Percentiles rank a stretch among this genome's conserved stretches.
These are phyloP conservation scores for Didymella pinodella DNA, from an alignment of 2,329 filamentous ascomycete species.

Conservation along the genomic window DNA sequence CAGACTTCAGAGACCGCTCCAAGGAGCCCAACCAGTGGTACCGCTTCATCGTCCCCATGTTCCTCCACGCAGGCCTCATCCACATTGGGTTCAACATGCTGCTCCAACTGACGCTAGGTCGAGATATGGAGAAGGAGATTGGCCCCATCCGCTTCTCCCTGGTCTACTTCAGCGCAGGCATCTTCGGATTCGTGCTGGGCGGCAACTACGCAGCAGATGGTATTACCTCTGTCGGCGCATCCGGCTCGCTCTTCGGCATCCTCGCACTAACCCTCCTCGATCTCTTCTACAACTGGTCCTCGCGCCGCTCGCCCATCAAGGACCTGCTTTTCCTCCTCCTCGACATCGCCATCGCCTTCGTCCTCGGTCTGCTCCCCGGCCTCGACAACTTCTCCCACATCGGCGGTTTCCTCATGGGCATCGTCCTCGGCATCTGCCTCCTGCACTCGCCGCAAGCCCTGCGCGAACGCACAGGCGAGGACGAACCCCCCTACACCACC, in stretches of 20 bases:
- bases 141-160: constrained; percentile 86
- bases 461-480: constrained; percentile 74
- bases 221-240: constrained; percentile 84
- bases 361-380: constrained; percentile 87
- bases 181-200: constrained; percentile 94
- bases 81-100: constrained; percentile 97
- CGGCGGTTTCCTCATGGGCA: constrained; percentile 91
- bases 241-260: constrained; percentile 89
- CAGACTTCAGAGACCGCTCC: constrained; percentile 62
- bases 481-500: constrained; percentile 73
- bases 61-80: constrained; percentile 90
- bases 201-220: constrained; percentile 88
- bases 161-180: constrained; percentile 89
- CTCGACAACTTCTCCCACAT: constrained; percentile 98
- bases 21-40: constrained; percentile 91
- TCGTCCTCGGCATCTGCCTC: constrained; percentile 85
- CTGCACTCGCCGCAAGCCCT: constrained; percentile 87
- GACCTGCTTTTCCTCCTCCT: constrained; percentile 88
- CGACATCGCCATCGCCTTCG: constrained; percentile 88
- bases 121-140: constrained; percentile 91
- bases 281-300: constrained; percentile 89
- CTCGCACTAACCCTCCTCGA: constrained; percentile 89
- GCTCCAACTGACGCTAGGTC: constrained; percentile 85
- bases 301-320: constrained; percentile 76
- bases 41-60: constrained; percentile 94